Base-by-base conservation (phyloP, 495 filamentous ascomycete genomes). In the Talaromyces liani region DNA sequence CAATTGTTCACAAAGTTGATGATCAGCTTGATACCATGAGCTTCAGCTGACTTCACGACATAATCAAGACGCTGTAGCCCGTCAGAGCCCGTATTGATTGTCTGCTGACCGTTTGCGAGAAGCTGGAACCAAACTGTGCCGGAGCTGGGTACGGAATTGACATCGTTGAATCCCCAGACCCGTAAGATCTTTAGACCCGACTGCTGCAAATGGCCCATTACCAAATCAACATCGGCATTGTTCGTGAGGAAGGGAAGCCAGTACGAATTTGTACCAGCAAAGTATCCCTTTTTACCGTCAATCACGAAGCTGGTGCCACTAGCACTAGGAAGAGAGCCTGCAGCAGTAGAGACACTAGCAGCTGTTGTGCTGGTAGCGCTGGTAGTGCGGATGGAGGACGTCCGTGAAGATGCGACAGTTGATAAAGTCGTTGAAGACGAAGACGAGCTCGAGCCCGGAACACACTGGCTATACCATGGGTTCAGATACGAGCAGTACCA, bases 141-240 rank as follows among this genome's bases (percentile, higher is more conserved):
- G 6, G 68, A 27, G 0, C 69, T 66, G 7, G 76, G 78, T 16
- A 68, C 64, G 2, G 65, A n/a, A 25, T 79, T 84, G 45, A 74
- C 72, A 69, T 86, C 85, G 73, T 86, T 84, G 73, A 89, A 89
- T 0, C 85, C 86, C 86, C 87, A 88, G 59, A 86, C 76, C 10
- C 87, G 84, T 57, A 88, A 73, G 65, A 88, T 83, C 68, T 85
- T 85, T 57, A 88, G 77, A 1, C 85, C 84, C 10, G 84, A 77
- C 31, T 69, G 65, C 65, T 78, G 67, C 16, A 71, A 56, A 60
- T 80, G 72, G 5, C 81, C 65, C 22, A 83, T 72, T 10, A 74
- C 75, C 5, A 76, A 70, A 62, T 87, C 82, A 31, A 88, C 80
- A 69, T 88, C 84, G 5, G 70, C 72, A 64, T 81, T 77, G 69